Base-by-base conservation (phyloP, 805 yeast species). In the Schizosaccharomyces osmophilus region DNA sequence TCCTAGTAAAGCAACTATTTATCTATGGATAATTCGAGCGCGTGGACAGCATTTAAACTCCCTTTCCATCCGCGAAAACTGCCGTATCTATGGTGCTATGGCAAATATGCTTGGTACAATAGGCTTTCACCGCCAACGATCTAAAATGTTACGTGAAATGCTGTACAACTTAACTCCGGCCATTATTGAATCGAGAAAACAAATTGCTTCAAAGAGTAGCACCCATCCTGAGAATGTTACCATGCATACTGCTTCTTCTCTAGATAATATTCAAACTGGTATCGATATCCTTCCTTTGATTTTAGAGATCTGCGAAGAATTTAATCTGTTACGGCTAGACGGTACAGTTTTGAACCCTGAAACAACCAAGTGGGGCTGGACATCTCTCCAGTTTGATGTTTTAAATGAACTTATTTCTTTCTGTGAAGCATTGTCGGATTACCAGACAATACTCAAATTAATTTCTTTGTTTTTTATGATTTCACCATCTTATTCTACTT, bases 81-180 rank as follows among this genome's bases (percentile, higher is more conserved):
- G 61, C 62, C 73, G 79, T 55, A 76, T 88, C 0, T 83, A 84
- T 68, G 77, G 83, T 24, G 77, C 84, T 0, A 71, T 89, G 64
- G 84, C 93, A 0, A 68, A 80, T 1, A 72, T 86, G 0, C 87
- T 83, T 69, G 74, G 79, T 1, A 78, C 77, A 39, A 73, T 87
- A 59, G 81, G 82, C 0, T 75, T 84, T 67, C 62, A 68, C 11
- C 75, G 97, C 64, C 89, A 88, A 66, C 77, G 81, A 64, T 80
- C 85, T 0, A 81, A 89, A 64, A 76, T 85, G 48, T 70, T 87
- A 3, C 77, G 88, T 57, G 78, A 81, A n/a, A 71, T 88, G 39
- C 71, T 89, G 31, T 77, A 78, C 5, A 72, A 79, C 26, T 48
- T 68, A 41, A 61, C 66, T 4, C 69, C 71, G n/a, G 58, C 63